Base-by-base conservation (phyloP, 2,329 filamentous ascomycete genomes). In the Onygena corvina region DNA sequence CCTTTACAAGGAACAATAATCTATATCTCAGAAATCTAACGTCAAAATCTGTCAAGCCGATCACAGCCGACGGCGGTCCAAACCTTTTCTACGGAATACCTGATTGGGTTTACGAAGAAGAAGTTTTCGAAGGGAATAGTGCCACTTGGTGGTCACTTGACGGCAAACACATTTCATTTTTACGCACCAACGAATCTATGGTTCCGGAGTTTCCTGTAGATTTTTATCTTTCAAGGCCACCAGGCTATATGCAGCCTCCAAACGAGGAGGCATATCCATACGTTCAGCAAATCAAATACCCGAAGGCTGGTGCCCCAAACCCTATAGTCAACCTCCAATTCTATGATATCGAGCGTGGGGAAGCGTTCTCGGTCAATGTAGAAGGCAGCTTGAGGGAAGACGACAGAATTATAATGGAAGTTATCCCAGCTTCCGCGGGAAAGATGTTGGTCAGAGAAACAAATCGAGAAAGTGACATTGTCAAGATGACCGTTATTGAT, bases 131-230 rank as follows among this genome's bases (percentile, higher is more conserved):
- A 11, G 83, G 78, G 1, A 84, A 86, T 57, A 86, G 79, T 53
- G 90, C 86, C 3, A 93, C 89, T 1, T 98, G 93, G 92, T 98
- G 89, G 89, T 90, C 87, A 29, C 76, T 82, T 30, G 86, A 93
- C 63, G 92, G 89, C 47, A 83, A 87, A 59, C 94, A 85, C 62
- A 69, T 98, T 51, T 87, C 92, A 18, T 98, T 94, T 64, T 71
- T 98, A 52, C 82, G 88, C 25, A 98, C 92, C 4, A 92, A 98
- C 63, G 93, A 98, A 68, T 88, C 88, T 0, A 76, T 78, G 20
- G 92, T 98, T 0, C 89, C 90, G 0, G 86, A 89, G 56, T 98
- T 87, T 58, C 88, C 90, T 1, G 78, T 98, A 6, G 84, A 96
- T 60, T 98, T 94, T 71, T 98, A 92, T 66, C 71, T 95, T 52